Base-by-base conservation (phyloP, 306 rosid species). In the Ziziphus jujuba region DNA sequence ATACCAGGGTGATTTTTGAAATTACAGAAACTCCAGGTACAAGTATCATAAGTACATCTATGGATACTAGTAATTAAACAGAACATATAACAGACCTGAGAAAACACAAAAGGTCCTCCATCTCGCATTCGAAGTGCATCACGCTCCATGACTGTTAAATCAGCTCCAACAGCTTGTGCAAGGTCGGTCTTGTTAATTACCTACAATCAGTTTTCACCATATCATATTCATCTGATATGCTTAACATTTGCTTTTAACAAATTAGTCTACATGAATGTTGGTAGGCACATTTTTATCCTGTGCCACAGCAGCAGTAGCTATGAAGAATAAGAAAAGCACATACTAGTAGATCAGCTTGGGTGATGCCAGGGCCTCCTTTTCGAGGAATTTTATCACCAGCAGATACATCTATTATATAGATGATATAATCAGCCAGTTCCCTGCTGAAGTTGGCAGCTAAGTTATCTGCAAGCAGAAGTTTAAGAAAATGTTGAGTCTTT, bases 361-460 rank as follows among this genome's bases (percentile, higher is more conserved):
- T 93, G 87, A 93, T 93, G 20, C 99, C 99, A 38, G 99, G 99
- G 65, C 99, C 99, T 49, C 99, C 99, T 85, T 93, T 93, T 57
- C 99, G 81, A 50, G 99, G 99, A 79, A 93, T 93, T 82, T 93
- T 93, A 71, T 93, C 99, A 34, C 99, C 99, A 15, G 63, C 99
- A 55, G 99, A 93, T 43, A 93, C 99, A 70, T 93, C 99, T 64
- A 93, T 93, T 62, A 93, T 93, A 80, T 93, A 93, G 55, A 93
- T 93, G 69, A 93, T 93, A 82, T 90, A 90, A 73, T 93, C 99
- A 19, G 99, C 99, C 74, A 93, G 81, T 69, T 93, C 99, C 85
- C 99, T 78, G 80, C 99, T 93, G 87, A 93, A 90, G 82, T 93
- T 93, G 28, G 99, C 99, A 28, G 99, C 99, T 70, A 93, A 80